Evolutionary conservation across 1,284 basidiomycete genomes (phyloP).

Genomic region (Thelephora terrestris): DNA sequence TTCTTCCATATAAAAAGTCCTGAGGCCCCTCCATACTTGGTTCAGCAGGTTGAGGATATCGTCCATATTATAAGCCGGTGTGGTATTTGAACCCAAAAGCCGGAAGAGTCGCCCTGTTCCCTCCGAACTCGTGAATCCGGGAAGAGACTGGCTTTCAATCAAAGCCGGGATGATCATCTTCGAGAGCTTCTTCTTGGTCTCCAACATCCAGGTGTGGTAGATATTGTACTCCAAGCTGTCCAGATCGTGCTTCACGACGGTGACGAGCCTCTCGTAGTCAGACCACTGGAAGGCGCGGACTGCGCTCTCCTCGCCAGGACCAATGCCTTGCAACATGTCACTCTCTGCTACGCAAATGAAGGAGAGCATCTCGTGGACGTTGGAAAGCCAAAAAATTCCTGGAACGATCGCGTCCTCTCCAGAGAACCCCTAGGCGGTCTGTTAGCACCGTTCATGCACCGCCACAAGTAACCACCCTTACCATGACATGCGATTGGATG

Average conservation of each 20-base stretch:
- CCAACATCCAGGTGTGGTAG: conserved; percentile 99
- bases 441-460: conserved; percentile 8
- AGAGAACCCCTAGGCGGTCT: conserved; percentile 58
- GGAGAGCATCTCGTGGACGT: conserved; percentile 99
- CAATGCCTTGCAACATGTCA: conserved; percentile 97
- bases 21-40: conserved; percentile 97
- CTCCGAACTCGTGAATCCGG: conserved; percentile 96
- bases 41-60: conserved; percentile 96
- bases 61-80: conserved; percentile 97
- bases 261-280: conserved; percentile 93
- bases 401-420: conserved; percentile 95
- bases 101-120: conserved; percentile 90
- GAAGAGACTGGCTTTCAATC: conserved; percentile 95
- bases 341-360: conserved; percentile 98
- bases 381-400: conserved; percentile 98
- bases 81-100: conserved; percentile 74
- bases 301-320: conserved; percentile 88
- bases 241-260: conserved; percentile 97
- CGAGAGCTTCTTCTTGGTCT: conserved; percentile 92
- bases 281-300: conserved; percentile 94
- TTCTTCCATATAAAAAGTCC: conserved; percentile 99
- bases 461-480: conserved; percentile 29
- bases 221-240: conserved; percentile 99
- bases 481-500: conserved; percentile 97
- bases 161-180: conserved; percentile 99